Evolutionary conservation across 164 flowering plant genomes (phyloP).

Genomic region (Macadamia tetraphylla): DNA sequence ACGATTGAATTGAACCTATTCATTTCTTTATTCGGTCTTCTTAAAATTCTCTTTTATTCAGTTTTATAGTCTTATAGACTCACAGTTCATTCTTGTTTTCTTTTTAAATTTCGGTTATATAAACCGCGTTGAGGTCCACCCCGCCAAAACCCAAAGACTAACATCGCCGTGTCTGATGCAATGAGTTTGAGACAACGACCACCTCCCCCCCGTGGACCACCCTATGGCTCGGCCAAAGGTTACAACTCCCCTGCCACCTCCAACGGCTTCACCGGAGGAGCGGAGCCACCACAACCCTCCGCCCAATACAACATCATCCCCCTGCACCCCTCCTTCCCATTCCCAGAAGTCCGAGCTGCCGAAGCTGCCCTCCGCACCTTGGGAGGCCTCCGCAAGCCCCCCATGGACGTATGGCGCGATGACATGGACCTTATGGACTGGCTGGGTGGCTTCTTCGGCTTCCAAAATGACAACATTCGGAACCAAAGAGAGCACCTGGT

Average conservation of each 20-base stretch:
- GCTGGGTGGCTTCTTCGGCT: conserved; percentile 80
- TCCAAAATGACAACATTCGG: conserved; percentile 75
- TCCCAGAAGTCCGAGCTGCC: conserved; percentile 84
- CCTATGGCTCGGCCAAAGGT: neutral
- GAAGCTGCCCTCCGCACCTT: conserved; percentile 55
- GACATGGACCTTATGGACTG: conserved; percentile 78
- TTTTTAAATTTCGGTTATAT: too few species aligned
- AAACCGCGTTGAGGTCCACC: too few species aligned
- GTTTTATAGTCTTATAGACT: too few species aligned
- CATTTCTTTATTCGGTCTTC: too few species aligned
- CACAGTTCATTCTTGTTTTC: too few species aligned
- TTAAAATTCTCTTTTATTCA: too few species aligned
- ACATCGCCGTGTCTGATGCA: too few species aligned
- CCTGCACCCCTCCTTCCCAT: conserved; percentile 79
- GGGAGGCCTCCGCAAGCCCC: conserved; percentile 60
- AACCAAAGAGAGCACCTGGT: conserved; percentile 91
- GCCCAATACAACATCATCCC: conserved; percentile 36
- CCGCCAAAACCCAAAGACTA: too few species aligned
- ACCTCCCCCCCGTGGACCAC: neutral
- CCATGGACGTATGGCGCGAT: conserved; percentile 36
- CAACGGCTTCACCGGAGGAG: neutral
- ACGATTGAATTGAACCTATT: too few species aligned
- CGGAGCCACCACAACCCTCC: neutral
- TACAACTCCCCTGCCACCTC: neutral
- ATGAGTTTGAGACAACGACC: too few species aligned